Conservation (phyloP, 768 basidiomycete species). For the Hebeloma cylindrosporum region DNA sequence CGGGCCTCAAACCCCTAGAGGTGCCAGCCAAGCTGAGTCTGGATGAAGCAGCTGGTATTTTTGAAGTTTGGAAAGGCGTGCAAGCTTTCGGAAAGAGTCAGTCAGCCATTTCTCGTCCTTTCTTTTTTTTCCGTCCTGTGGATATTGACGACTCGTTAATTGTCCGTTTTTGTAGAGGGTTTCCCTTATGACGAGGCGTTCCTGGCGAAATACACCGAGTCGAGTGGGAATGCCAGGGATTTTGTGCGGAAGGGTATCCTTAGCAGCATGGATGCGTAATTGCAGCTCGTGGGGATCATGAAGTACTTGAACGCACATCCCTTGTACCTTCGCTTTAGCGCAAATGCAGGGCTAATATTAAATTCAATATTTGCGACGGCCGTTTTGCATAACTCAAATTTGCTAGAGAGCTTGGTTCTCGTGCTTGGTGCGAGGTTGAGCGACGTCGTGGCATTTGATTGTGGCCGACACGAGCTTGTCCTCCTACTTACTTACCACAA, state of each 20-base stretch:
- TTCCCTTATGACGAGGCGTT: constrained; percentile 64
- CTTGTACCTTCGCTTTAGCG: not conserved
- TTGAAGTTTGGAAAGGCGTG: constrained; percentile 72
- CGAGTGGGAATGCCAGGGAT: constrained; percentile 75
- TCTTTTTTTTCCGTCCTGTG: not conserved
- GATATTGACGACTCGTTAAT: constrained; percentile 1
- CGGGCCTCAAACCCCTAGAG: constrained; percentile 40
- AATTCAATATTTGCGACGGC: no score
- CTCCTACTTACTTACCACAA: no score
- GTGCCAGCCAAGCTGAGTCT: constrained; percentile 60
- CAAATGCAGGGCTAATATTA: not conserved
- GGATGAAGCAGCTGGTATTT: constrained; percentile 71
- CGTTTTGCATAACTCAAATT: no score
- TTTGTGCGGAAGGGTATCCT: constrained; percentile 72
- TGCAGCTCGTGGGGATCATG: not conserved
- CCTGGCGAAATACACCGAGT: constrained; percentile 74
- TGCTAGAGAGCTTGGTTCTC: no score
- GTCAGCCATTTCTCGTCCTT: constrained; percentile 7
- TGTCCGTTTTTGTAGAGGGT: constrained; percentile 22
- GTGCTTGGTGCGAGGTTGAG: no score
- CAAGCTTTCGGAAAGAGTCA: constrained; percentile 32
- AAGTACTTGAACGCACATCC: not conserved
- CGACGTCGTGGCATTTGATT: no score
- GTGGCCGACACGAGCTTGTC: no score
- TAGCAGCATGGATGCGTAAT: constrained; percentile 17